Evolutionary conservation across 345 rosid species (phyloP).

Genomic region (Leavenworthia alabamica): DNA sequence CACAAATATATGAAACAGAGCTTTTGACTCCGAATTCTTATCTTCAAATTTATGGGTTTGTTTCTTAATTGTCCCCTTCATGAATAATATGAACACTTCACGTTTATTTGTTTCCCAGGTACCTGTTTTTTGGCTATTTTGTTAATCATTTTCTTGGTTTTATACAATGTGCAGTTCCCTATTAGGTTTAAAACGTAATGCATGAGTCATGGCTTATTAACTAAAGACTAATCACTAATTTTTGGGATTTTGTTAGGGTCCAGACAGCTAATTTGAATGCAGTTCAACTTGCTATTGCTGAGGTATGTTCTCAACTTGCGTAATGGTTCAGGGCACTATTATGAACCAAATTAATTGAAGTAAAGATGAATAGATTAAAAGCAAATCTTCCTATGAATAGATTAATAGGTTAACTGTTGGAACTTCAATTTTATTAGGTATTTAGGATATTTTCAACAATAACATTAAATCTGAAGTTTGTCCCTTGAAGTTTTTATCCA

Average conservation of each 20-base stretch:
- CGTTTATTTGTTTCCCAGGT: neutral
- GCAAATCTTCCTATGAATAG: too few species aligned
- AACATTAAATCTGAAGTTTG: too few species aligned
- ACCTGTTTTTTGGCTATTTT: neutral
- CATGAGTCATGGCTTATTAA: neutral
- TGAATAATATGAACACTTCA: neutral
- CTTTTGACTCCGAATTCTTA: constrained; percentile 65
- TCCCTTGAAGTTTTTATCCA: too few species aligned
- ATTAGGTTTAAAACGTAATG: neutral
- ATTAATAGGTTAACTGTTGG: too few species aligned
- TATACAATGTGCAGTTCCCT: neutral
- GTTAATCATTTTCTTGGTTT: neutral
- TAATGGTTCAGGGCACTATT: neutral
- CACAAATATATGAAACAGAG: constrained; percentile 83
- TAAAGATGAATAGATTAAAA: too few species aligned
- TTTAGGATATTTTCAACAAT: too few species aligned
- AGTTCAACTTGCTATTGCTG: constrained; percentile 74
- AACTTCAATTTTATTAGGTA: too few species aligned
- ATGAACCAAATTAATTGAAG: too few species aligned
- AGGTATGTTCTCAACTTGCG: constrained; percentile 42
- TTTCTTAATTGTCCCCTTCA: constrained; percentile 15
- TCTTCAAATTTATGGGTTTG: constrained; percentile 73
- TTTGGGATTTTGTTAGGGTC: constrained; percentile 44
- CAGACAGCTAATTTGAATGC: constrained; percentile 54
- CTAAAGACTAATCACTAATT: constrained; percentile 12